Evolutionary conservation across 139 green algal species (phyloP), one percentile per base, ranked within the genome.

Genomic region (Asterochloris sp.): DNA sequence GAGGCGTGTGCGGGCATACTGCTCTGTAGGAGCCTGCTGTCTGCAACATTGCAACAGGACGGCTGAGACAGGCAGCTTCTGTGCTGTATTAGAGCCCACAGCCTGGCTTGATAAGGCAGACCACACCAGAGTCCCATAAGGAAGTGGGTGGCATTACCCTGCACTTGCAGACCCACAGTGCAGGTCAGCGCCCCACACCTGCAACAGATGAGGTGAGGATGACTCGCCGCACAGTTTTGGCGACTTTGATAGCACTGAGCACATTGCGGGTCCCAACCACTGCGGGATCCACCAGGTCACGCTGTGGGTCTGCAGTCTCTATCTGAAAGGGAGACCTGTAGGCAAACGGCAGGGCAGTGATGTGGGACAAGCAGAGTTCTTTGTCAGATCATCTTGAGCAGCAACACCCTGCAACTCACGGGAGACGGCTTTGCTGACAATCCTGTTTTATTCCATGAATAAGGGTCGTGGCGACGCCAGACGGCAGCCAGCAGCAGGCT

Each of bases 161-260:
- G 38, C 38, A 54, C 66, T 71, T 71, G 66, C 66, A 71, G 66
- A 21, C 21, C 19, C 66, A 10, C 66, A 21, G 66, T 21, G 66
- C 17, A 26, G 17, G 8, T 71, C 19, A 26, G 60, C 79, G 86
- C 76, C 89, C 86, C 60, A 90, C 86, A 74, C 91, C 92, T 92
- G 91, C 88, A 74, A 83, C 71, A 11, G 89, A 93, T 1, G 90
- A 94, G 0, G 93, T 96, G 28, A 96, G 83, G 10, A 96, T 80
- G 0, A 64, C 73, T 19, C 77, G 27, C 24, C 17, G 73, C 14
- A 81, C 63, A 64, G 26, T n/a, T 62, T 81, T 81, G 15, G 63
- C 63, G 11, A 81, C 63, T 54, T 54, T 54, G 38, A 54, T 6
- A 60, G 86, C 78, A 11, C 62, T 62, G 67, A 97, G 80, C 54